phyloP scores from a whole-genome alignment of 202 grass and related monocot genomes.

The Zoysia matrella region DNA sequence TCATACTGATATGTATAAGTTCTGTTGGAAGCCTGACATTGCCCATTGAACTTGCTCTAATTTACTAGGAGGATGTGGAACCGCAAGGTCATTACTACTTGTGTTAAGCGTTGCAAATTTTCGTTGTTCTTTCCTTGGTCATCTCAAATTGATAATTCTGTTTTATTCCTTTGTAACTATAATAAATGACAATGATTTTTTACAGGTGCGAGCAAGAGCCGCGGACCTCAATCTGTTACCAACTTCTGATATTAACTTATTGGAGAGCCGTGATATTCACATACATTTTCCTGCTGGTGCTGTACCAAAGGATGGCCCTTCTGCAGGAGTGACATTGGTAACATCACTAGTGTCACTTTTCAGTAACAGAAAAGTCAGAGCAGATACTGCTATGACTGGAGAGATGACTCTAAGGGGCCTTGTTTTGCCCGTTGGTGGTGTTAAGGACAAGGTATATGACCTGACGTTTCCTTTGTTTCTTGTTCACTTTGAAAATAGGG shows the following conservation, averaged over 20 bases:
- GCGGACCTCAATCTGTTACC: slow-evolving; percentile 81
- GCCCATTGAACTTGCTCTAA: slow-evolving; percentile 18
- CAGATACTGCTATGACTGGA: slow-evolving; percentile 98
- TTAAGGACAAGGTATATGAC: slow-evolving; percentile 88
- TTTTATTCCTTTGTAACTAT: slow-evolving; percentile 12
- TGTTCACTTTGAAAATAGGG: slow-evolving; percentile 12
- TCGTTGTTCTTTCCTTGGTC: not conserved
- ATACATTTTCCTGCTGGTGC: slow-evolving; percentile 99
- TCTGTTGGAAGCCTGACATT: slow-evolving; percentile 14
- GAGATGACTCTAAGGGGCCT: slow-evolving; percentile 98
- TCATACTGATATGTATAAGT: not conserved
- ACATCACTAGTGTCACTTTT: slow-evolving; percentile 92
- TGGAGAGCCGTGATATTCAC: slow-evolving; percentile 92
- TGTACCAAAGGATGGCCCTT: slow-evolving; percentile 98
- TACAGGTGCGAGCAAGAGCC: slow-evolving; percentile 89
- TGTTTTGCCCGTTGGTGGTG: slow-evolving; percentile 92
- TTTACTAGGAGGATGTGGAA: not conserved
- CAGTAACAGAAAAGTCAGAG: slow-evolving; percentile 87
- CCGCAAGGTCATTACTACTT: slow-evolving; percentile 1
- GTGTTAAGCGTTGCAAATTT: slow-evolving; percentile 3
- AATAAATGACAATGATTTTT: slow-evolving; percentile 10
- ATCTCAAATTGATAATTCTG: slow-evolving; percentile 14
- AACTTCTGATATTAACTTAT: slow-evolving; percentile 67
- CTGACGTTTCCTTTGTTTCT: slow-evolving; percentile 7
- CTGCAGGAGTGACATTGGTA: slow-evolving; percentile 95